A percentile compares a stretch with the other conserved stretches of the same genome.
Conservation (phyloP, 1,284 basidiomycete species). For the Naganishia liquefaciens region DNA sequence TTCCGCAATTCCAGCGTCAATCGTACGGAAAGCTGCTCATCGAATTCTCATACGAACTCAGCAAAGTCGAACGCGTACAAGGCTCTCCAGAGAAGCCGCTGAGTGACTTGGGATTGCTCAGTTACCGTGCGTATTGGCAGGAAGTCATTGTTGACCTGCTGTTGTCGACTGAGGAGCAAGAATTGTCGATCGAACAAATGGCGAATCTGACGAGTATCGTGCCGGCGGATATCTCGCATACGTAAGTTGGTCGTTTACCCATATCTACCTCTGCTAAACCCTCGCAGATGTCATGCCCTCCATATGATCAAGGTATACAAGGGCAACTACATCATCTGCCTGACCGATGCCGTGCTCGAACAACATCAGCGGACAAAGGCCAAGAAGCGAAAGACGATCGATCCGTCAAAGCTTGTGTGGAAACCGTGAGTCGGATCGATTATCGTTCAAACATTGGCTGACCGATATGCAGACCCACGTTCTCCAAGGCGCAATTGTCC, state of each 20-base stretch:
- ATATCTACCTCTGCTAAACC: constrained; percentile 6
- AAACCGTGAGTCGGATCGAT: constrained; percentile 62
- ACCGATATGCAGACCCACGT: constrained; percentile 62
- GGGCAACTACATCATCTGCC: constrained; percentile 88
- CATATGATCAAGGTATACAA: constrained; percentile 97
- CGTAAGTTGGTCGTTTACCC: constrained; percentile 63
- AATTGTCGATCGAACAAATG: constrained; percentile 93
- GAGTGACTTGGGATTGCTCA: constrained; percentile 86
- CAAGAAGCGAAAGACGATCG: constrained; percentile 78
- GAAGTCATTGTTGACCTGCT: constrained; percentile 94
- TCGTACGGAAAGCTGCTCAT: constrained; percentile 95
- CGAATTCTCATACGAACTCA: constrained; percentile 97
- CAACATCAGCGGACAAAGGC: constrained; percentile 80
- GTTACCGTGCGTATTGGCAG: constrained; percentile 96
- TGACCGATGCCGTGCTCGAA: constrained; percentile 88
- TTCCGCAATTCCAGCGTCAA: constrained; percentile 95
- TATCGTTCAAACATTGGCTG: background rate
- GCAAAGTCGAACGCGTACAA: constrained; percentile 92
- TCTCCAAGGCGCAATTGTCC: constrained; percentile 82
- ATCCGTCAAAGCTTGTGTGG: constrained; percentile 78
- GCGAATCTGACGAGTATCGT: constrained; percentile 96
- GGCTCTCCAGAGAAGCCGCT: constrained; percentile 98
- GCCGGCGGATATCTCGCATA: constrained; percentile 96
- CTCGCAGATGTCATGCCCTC: constrained; percentile 80
- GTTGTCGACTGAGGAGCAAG: constrained; percentile 65